Percentiles rank a stretch among this genome's conserved stretches.
phyloP scores from a whole-genome alignment of 2,329 filamentous ascomycete genomes.

The Thelonectria blattea region DNA sequence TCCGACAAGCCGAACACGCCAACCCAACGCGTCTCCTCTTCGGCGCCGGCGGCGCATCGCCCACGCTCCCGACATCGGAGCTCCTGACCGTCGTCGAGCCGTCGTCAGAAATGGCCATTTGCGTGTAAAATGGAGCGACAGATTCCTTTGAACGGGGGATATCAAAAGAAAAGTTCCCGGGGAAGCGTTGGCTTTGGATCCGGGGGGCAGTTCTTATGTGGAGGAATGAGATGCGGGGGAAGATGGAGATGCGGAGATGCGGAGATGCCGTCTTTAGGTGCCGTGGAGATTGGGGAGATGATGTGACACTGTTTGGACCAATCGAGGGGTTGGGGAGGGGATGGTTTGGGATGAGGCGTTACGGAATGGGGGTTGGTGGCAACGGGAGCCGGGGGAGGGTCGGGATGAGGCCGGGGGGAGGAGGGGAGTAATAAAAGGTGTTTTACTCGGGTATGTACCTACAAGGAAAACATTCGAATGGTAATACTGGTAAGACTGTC shows the following conservation, averaged over 20 bases:
- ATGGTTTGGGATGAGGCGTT: background rate
- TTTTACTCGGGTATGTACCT: too few relatives aligned
- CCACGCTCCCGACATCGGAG: background rate
- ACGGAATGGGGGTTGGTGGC: background rate
- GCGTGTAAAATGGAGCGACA: too few relatives aligned
- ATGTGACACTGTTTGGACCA: background rate
- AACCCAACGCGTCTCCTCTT: conserved; percentile 14
- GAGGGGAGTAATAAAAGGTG: too few relatives aligned
- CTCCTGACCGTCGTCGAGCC: background rate
- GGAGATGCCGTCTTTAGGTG: background rate
- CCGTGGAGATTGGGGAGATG: background rate
- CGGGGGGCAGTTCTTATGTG: too few relatives aligned
- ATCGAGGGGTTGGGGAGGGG: background rate
- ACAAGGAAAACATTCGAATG: too few relatives aligned
- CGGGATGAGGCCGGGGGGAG: background rate
- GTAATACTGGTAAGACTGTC: too few relatives aligned
- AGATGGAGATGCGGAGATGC: too few relatives aligned
- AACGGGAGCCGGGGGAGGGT: background rate
- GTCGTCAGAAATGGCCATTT: background rate
- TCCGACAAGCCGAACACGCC: conserved; percentile 14
- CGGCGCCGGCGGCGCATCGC: background rate
- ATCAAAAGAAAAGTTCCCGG: too few relatives aligned
- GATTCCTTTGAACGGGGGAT: too few relatives aligned
- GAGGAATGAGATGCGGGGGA: too few relatives aligned
- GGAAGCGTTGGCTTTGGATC: too few relatives aligned